phyloP scores from a whole-genome alignment of 1,284 basidiomycete species.

The Lentinula novae-zelandiae region DNA sequence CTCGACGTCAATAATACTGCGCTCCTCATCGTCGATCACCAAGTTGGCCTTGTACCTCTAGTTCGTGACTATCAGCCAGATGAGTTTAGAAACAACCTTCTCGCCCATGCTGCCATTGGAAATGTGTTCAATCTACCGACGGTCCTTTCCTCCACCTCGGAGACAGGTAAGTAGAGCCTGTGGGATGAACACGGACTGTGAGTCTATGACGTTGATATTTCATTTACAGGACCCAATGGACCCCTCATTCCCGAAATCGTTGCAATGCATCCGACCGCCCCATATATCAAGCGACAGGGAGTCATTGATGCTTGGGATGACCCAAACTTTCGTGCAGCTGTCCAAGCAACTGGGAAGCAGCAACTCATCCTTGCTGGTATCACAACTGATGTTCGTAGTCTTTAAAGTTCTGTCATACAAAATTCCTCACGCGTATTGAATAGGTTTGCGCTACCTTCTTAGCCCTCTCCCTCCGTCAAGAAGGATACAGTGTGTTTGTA shows the following conservation, averaged over 20 bases:
- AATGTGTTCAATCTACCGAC: constrained; percentile 41
- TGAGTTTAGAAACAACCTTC: constrained; percentile 37
- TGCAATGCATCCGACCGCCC: constrained; percentile 38
- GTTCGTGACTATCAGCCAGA: constrained; percentile 35
- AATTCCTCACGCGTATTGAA: neutral
- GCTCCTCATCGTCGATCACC: constrained; percentile 43
- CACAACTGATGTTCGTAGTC: constrained; percentile 37
- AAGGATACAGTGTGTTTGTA: constrained; percentile 42
- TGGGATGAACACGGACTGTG: neutral
- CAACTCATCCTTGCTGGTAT: constrained; percentile 46
- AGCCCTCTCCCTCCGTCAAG: constrained; percentile 39
- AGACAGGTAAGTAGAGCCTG: constrained; percentile 28
- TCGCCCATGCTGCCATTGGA: constrained; percentile 41
- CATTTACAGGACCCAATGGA: constrained; percentile 37
- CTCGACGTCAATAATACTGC: constrained; percentile 39
- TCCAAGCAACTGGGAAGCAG: constrained; percentile 43
- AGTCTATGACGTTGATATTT: neutral
- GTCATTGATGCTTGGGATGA: constrained; percentile 50
- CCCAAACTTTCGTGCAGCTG: constrained; percentile 38
- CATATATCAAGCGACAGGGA: constrained; percentile 39
- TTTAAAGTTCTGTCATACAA: neutral
- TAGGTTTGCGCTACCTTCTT: constrained; percentile 45
- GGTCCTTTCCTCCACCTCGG: constrained; percentile 39
- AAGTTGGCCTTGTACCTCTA: constrained; percentile 43
- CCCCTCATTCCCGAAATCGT: constrained; percentile 38